Base-by-base conservation (phyloP, 257 asterid species). In the Buddleja alternifolia region DNA sequence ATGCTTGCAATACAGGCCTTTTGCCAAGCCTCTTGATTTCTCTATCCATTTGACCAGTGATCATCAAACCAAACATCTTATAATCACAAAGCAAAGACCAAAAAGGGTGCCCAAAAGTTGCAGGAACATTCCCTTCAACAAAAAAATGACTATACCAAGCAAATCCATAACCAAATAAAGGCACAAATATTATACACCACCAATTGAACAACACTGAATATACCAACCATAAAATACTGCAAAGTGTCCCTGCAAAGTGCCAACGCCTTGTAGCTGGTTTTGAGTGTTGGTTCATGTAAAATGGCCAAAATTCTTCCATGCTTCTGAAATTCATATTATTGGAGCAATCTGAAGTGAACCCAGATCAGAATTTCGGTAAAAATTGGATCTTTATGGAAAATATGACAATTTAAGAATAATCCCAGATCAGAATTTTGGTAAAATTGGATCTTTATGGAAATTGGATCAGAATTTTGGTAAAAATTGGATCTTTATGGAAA, bases 1-100 rank as follows among this genome's bases (percentile, higher is more conserved):
- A 87, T 10, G 82, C 83, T 69, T 87, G 99, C 75, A 91, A 79
- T 60, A 87, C 75, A 52, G 99, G 99, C 85, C 97, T 89, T 79
- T 94, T 91, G 1, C 99, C 99, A 37, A 94, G 98, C 87, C 97
- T 89, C 88, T 91, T 94, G 90, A 94, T 94, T 81, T 94, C 99
- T 58, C 85, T 82, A 75, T 94, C 99, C 92, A 94, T 78, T 73
- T 86, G 84, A 7, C 98, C 99, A 67, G 92, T 91, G 42, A 94
- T 85, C 97, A 94, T 94, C 73, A 94, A 78, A 6, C 97, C 99
- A 78, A 94, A 94, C 98, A 94, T 94, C 82, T 86, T 94, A 87
- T 73, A 89, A 82, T 91, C 99, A 81, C 99, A 94, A 0, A 89
- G 20, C 0, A 94, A 72, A 40, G 99, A 91, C 99, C 97, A 94